Conservation (phyloP, 768 basidiomycete species). For the Leccinum uliginosum region DNA sequence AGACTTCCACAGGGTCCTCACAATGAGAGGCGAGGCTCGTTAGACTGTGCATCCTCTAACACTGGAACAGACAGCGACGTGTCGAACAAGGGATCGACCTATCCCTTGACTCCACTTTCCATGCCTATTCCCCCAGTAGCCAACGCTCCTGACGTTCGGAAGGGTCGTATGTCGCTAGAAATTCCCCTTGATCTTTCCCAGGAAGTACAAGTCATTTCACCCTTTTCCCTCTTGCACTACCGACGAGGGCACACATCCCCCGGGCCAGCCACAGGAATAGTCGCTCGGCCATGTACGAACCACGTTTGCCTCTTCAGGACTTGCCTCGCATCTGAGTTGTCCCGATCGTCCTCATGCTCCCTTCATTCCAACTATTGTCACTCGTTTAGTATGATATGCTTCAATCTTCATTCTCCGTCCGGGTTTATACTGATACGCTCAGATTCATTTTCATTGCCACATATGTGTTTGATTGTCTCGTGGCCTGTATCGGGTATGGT, state of each 20-base stretch:
- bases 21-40: not conserved
- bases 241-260: conserved; percentile 1
- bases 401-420: not conserved
- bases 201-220: not conserved
- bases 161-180: not conserved
- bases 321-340: conserved; percentile 1
- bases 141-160: not conserved
- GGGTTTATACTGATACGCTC: not conserved
- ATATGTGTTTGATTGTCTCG: not conserved
- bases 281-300: not conserved
- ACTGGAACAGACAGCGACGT: not conserved
- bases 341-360: not conserved
- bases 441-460: not conserved
- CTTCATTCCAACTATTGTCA: conserved; percentile 13
- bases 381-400: conserved; percentile 14
- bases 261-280: conserved; percentile 1
- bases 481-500: conserved; percentile 4
- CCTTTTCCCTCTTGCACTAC: not conserved
- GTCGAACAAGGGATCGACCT: conserved; percentile 4
- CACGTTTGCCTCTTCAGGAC: not conserved
- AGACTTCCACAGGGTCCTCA: not conserved
- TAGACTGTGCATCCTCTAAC: not conserved
- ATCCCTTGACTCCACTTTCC: conserved; percentile 6
- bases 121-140: not conserved
- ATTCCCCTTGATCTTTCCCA: not conserved